phyloP scores from a whole-genome alignment of 2,329 filamentous ascomycete genomes.

The Aciculosporium take region DNA sequence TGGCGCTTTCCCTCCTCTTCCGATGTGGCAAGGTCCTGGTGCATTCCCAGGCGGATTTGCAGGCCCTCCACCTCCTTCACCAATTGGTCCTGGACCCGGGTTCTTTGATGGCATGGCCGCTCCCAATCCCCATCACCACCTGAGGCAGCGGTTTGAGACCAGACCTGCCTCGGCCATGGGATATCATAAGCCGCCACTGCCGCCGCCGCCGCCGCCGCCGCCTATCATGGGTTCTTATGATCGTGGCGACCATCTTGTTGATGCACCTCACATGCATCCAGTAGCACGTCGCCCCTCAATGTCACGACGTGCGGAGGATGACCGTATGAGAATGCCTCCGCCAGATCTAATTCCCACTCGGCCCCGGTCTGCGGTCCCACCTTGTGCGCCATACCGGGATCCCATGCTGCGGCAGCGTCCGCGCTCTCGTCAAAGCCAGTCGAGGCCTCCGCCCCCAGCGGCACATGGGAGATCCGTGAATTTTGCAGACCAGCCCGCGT shows the following conservation, averaged over 20 bases:
- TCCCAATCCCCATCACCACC: slow-evolving; percentile 14
- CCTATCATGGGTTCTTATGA: slow-evolving; percentile 16
- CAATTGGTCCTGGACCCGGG: slow-evolving; percentile 13
- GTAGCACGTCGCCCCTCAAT: slow-evolving; percentile 29
- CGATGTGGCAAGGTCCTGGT: slow-evolving; percentile 11
- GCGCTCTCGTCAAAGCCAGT: slow-evolving; percentile 14
- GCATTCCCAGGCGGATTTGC: slow-evolving; percentile 14
- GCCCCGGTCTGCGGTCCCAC: slow-evolving; percentile 19
- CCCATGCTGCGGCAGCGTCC: slow-evolving; percentile 13
- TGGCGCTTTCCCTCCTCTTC: slow-evolving; percentile 20
- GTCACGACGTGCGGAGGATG: slow-evolving; percentile 28
- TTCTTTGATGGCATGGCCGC: slow-evolving; percentile 15
- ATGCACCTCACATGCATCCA: slow-evolving; percentile 18
- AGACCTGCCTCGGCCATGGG: slow-evolving; percentile 27
- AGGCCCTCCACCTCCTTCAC: slow-evolving; percentile 15
- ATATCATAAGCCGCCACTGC: slow-evolving; percentile 13
- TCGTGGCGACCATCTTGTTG: slow-evolving; percentile 27
- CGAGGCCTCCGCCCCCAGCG: slow-evolving; percentile 19
- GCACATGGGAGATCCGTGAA: slow-evolving; percentile 17
- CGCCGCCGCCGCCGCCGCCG: slow-evolving; percentile 1
- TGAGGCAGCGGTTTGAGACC: slow-evolving; percentile 20
- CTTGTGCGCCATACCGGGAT: slow-evolving; percentile 16
- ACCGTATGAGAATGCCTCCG: slow-evolving; percentile 35
- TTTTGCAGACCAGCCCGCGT: slow-evolving; percentile 17
- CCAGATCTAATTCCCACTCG: slow-evolving; percentile 22